Evolutionary conservation across 1,139 yeast species (phyloP).

Genomic region (Kluyveromyces sp.): DNA sequence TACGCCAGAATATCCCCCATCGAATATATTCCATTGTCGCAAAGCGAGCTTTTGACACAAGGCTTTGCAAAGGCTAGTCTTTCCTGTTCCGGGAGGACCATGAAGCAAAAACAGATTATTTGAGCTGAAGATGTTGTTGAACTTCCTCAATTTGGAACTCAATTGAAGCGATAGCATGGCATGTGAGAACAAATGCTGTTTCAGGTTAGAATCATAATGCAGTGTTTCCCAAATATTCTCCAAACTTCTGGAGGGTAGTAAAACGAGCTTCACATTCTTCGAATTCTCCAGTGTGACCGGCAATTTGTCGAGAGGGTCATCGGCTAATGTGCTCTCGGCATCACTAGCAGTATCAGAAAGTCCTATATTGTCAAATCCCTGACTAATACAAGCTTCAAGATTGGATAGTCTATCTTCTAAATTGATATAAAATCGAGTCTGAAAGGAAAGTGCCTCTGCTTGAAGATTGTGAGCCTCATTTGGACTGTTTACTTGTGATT

Average conservation of each 20-base stretch:
- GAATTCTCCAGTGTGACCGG: conserved; percentile 21
- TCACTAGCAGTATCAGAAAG: conserved; percentile 13
- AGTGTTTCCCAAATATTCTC: conserved; percentile 32
- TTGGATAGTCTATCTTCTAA: conserved; percentile 3
- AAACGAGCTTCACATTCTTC: conserved; percentile 15
- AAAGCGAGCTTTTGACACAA: conserved; percentile 34
- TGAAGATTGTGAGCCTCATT: not conserved
- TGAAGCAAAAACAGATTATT: conserved; percentile 33
- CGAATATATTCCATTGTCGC: conserved; percentile 12
- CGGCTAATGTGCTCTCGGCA: conserved; percentile 13
- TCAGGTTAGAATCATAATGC: conserved; percentile 25
- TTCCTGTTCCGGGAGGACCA: conserved; percentile 51
- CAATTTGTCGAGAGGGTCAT: conserved; percentile 5
- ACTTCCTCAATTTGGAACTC: conserved; percentile 2
- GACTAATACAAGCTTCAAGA: conserved; percentile 9
- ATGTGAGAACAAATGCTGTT: conserved; percentile 27
- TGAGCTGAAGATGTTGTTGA: conserved; percentile 13
- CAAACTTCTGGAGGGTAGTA: conserved; percentile 26
- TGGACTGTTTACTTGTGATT: not conserved
- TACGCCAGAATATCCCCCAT: conserved; percentile 17
- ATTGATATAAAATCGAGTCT: conserved; percentile 1
- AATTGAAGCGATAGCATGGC: conserved; percentile 28
- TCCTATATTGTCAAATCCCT: conserved; percentile 26
- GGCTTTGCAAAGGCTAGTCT: conserved; percentile 43
- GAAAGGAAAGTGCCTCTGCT: conserved; percentile 1